These are phyloP conservation scores for Suillus sp. DNA, from an alignment of 768 basidiomycete species.

Conservation along the genomic window DNA sequence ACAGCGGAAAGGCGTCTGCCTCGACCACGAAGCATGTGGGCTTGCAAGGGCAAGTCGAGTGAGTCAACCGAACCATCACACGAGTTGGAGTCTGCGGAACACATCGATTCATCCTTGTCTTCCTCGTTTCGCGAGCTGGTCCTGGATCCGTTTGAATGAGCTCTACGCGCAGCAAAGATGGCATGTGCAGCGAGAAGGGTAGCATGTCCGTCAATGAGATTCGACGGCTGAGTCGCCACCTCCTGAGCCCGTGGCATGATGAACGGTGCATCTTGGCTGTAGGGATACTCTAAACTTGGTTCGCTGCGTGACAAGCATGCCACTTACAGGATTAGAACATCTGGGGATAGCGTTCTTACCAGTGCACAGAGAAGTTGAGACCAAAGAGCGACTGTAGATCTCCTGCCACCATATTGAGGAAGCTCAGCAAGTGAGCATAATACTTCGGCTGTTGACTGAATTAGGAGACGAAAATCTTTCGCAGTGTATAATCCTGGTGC, in stretches of 20 bases:
- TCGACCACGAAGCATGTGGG: neutral
- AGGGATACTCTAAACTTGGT: neutral
- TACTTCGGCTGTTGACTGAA: neutral
- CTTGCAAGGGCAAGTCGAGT: neutral
- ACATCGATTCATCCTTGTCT: neutral
- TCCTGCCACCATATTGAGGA: neutral
- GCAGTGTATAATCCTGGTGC: neutral
- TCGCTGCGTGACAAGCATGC: neutral
- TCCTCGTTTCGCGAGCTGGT: neutral
- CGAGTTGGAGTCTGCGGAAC: neutral
- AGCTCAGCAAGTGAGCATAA: neutral
- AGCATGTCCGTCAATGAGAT: neutral
- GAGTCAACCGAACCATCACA: neutral
- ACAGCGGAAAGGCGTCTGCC: neutral
- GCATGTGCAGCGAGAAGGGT: neutral
- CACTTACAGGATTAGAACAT: neutral
- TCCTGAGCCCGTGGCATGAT: neutral
- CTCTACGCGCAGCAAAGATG: neutral
- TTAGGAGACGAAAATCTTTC: neutral
- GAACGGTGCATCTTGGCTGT: neutral
- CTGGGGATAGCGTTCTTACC: neutral
- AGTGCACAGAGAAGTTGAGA: conserved; percentile 3
- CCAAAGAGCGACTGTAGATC: neutral
- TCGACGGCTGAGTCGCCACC: neutral
- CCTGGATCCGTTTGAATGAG: neutral